These are phyloP conservation scores for Magnolia kwangsiensis DNA, from an alignment of 164 flowering plant species.

Conservation along the genomic window DNA sequence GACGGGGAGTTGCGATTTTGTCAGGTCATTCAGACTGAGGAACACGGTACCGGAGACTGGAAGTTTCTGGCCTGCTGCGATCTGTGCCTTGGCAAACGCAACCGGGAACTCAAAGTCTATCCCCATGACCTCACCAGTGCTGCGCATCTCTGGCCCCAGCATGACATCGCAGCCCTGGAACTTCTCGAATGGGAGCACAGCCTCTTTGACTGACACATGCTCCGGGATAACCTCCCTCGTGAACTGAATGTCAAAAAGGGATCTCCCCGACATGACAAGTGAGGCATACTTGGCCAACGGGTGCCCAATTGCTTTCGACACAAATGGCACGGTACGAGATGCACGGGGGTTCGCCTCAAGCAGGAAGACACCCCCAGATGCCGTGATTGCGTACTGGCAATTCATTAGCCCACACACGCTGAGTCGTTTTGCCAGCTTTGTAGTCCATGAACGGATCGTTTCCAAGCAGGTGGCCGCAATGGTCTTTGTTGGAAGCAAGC, in stretches of 20 bases:
- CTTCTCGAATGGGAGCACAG: conserved; percentile 90
- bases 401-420: conserved; percentile 95
- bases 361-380: conserved; percentile 72
- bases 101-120: conserved; percentile 58
- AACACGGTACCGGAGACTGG: conserved; percentile 83
- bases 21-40: conserved; percentile 76
- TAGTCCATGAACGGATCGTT: conserved; percentile 81
- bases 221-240: conserved; percentile 72
- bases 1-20: conserved; percentile 64
- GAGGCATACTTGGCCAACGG: conserved; percentile 95
- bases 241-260: conserved; percentile 60
- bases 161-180: conserved; percentile 90
- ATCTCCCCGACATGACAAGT: conserved; percentile 89
- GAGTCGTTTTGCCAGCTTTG: conserved; percentile 64
- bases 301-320: conserved; percentile 92
- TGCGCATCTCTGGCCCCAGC: conserved; percentile 94
- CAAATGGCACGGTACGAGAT: conserved; percentile 92
- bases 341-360: conserved; percentile 97
- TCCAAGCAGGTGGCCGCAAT: conserved; percentile 60
- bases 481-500: conserved; percentile 80
- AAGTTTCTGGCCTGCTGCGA: conserved; percentile 91
- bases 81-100: conserved; percentile 89
- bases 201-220: conserved; percentile 90
- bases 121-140: conserved; percentile 99
- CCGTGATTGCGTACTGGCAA: conserved; percentile 87